Evolutionary conservation across 2,329 filamentous ascomycete genomes (phyloP), one percentile per base, ranked within the genome.

Genomic region (Alternaria solani): DNA sequence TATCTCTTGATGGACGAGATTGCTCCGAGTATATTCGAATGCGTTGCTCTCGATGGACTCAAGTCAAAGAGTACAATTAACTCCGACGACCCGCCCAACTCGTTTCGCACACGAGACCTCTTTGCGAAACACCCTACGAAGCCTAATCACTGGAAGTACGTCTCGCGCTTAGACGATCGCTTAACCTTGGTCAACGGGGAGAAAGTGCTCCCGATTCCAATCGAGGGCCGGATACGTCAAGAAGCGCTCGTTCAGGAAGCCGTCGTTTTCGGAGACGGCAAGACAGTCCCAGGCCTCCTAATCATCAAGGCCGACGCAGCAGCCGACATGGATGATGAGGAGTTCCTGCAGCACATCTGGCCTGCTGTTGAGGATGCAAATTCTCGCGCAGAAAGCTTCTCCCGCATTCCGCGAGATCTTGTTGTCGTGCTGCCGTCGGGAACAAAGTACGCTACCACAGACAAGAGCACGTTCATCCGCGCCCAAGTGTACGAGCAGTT

Each of bases 391-490:
- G 62, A 75, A 38, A 82, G 81, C 0, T 89, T 87, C 64, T 83
- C 83, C 0, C 81, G 81, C 14, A 81, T 89, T 2, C 83, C 82
- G 0, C 80, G 74, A 16, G 85, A 87, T 4, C 81, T 89, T 69
- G 76, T 89, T 0, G 70, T 83, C 0, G 69, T 88, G 3, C 73
- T 87, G 3, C 77, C 81, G 0, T 63, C 77, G 0, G 82, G 81
- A 0, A 80, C 79, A 5, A 62, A 72, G 3, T 88, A 85, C 63
- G 80, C 85, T 1, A 75, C 73, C 39, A 88, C 86, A 0, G 86
- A 87, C 60, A 88, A 88, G 68, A 84, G 84, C 3, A 87, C 84
- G 0, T 81, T 85, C 56, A 87, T 87, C 51, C 81, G 86, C 3
- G 81, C 81, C 4, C 80, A 81, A 18, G 80, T 84, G 7, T 86